Base-by-base conservation (phyloP, 495 filamentous ascomycete species). In the Aspergillus biplanus region DNA sequence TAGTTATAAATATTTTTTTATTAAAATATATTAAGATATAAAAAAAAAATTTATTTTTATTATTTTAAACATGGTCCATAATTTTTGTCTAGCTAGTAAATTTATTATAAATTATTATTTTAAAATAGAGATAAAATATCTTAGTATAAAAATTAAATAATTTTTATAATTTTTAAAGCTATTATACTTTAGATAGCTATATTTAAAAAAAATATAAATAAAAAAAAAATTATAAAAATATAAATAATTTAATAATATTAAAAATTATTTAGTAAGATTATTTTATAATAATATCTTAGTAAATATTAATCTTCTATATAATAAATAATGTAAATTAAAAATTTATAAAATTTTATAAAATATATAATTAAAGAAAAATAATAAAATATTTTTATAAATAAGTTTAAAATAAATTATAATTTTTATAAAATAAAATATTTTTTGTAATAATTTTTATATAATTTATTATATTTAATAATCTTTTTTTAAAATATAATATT, bases 341-440 rank as follows among this genome's bases (percentile, higher is more conserved):
- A 56, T 35, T 56, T 18, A 35, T 11, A 37, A 18, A 56, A 18
- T 1, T 33, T 56, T 56, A 56, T 13, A 35, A 37, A 56, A 37
- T 9, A 34, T 35, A 56, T 15, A 1, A 11, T 21, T 56, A 35
- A 8, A 5, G 1, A 56, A 37, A 37, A 18, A 56, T 18, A 5
- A 8, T 35, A 1, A 35, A 56, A 18, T n/a, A 42, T 11, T 4
- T 58, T 16, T 32, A 13, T 37, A 39, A 58, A 53, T 53, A 53
- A 32, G 33, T 27, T 27, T 53, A 27, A 27, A 53, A 5, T 32
- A 32, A 27, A 53, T 53, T 27, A 5, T 11, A 44, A 4, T n/a
- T n/a, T n/a, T n/a, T n/a, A n/a, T n/a, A n/a, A n/a, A 18, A 61
- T 44, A 11, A 18, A 48, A 59, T 33, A 33, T 32, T n/a, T 48